Conservation (phyloP, 106 monocot genomes). For the Amphibolis antarctica region DNA sequence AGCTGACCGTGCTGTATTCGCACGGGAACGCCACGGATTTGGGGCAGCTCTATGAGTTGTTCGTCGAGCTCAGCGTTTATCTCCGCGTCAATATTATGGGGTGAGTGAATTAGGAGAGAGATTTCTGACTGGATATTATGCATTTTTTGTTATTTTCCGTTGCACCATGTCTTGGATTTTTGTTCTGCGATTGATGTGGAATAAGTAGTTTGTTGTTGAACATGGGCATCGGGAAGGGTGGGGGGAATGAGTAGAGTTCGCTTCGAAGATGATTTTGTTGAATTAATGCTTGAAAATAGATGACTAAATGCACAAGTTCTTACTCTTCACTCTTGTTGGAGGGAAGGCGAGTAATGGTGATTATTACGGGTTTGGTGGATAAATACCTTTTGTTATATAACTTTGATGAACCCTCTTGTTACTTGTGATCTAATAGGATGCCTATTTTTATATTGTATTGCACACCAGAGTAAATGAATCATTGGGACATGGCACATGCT, state of each 20-base stretch:
- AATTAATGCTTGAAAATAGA: too few relatives aligned
- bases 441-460: too few relatives aligned
- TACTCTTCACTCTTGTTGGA: too few relatives aligned
- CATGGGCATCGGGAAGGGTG: not conserved
- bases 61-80: conserved; percentile 49
- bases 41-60: conserved; percentile 55
- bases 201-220: not conserved
- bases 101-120: conserved; percentile 25
- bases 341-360: too few relatives aligned
- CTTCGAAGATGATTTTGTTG: too few relatives aligned
- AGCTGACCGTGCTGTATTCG: conserved; percentile 60
- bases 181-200: not conserved
- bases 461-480: too few relatives aligned
- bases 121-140: not conserved
- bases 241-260: not conserved
- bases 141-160: not conserved
- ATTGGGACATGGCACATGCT: too few relatives aligned
- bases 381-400: too few relatives aligned
- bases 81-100: conserved; percentile 65
- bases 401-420: too few relatives aligned
- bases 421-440: too few relatives aligned
- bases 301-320: too few relatives aligned
- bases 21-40: conserved; percentile 88
- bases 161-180: not conserved
- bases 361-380: too few relatives aligned